Evolutionary conservation across 352 stramenopile genomes (phyloP), one percentile per base, ranked within the genome.

Genomic region (Phytophthora crassamura): DNA sequence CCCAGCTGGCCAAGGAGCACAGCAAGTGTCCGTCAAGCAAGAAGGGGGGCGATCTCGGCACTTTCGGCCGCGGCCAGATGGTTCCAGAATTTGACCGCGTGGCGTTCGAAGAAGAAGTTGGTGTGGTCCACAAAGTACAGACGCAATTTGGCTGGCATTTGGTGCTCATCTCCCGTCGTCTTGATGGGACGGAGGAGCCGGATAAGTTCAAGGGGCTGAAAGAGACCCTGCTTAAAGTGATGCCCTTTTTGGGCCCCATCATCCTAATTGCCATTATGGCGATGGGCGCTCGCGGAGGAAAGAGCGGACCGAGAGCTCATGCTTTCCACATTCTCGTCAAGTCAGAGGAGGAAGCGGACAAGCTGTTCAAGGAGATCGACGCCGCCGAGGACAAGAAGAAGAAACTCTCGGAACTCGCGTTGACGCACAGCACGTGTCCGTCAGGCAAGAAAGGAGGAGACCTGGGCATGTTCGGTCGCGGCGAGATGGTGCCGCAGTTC

Each of bases 51-150:
- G 80, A 90, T 62, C 66, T 94, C 41, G 82, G 82, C 32, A 82
- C 77, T 32, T 93, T 94, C 54, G 77, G 80, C 32, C 81, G 80
- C 22, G 84, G 86, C 12, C 79, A 92, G 64, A 93, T 94, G 84
- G 82, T 91, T 32, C 77, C 82, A 0, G 72, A 83, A 64, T 94
- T 94, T 52, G 86, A 94, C 63, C 72, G 72, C 36, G 75, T 92
- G 48, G 86, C 78, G 41, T 94, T 94, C 49, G 80, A 87, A 50
- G 71, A 85, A 49, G 75, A 86, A 2, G 69, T 92, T 9, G 86
- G 80, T 36, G 80, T 77, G 12, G 77, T 94, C 43, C 82, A 93
- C 82, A 94, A 94, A 76, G 86, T 94, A 35, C 62, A 94, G 70
- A 94, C 86, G 28, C 86, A 94, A 69, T 88, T 90, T 34, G 81